phyloP scores from a whole-genome alignment of 306 rosid species.

The Cajanus cajan region DNA sequence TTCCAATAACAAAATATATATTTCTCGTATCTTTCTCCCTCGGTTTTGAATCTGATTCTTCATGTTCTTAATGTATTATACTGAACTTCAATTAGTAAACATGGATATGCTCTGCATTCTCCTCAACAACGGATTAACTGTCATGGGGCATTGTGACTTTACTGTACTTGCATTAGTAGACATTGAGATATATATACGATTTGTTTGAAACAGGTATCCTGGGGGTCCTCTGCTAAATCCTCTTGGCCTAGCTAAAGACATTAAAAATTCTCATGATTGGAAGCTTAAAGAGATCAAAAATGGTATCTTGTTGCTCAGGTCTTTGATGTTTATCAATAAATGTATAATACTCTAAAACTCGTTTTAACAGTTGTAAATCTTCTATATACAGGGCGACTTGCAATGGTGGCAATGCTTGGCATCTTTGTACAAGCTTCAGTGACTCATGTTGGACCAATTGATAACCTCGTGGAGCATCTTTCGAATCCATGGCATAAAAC shows the following conservation, averaged over 20 bases:
- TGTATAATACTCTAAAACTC: not conserved
- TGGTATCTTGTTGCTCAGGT: conserved; percentile 42
- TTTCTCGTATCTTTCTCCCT: not conserved
- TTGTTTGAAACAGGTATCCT: conserved; percentile 59
- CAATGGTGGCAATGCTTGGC: conserved; percentile 92
- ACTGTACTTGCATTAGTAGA: not conserved
- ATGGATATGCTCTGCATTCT: not conserved
- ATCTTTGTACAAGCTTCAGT: conserved; percentile 87
- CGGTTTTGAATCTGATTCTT: not conserved
- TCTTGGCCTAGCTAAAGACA: conserved; percentile 84
- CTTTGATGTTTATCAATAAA: not conserved
- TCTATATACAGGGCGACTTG: conserved; percentile 63
- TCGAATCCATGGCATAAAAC: conserved; percentile 95
- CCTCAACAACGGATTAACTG: not conserved
- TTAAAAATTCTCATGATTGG: conserved; percentile 67
- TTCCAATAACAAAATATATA: not conserved
- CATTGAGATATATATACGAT: not conserved
- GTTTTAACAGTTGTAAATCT: not conserved
- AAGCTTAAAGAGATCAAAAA: conserved; percentile 94
- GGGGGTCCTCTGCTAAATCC: conserved; percentile 89
- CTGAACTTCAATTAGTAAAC: not conserved
- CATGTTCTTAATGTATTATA: not conserved
- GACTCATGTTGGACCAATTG: conserved; percentile 90
- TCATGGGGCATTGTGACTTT: not conserved
- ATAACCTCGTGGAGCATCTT: conserved; percentile 88